Evolutionary conservation across 2,329 filamentous ascomycete genomes (phyloP), one percentile per base, ranked within the genome.

Genomic region (Aulographum hederae): DNA sequence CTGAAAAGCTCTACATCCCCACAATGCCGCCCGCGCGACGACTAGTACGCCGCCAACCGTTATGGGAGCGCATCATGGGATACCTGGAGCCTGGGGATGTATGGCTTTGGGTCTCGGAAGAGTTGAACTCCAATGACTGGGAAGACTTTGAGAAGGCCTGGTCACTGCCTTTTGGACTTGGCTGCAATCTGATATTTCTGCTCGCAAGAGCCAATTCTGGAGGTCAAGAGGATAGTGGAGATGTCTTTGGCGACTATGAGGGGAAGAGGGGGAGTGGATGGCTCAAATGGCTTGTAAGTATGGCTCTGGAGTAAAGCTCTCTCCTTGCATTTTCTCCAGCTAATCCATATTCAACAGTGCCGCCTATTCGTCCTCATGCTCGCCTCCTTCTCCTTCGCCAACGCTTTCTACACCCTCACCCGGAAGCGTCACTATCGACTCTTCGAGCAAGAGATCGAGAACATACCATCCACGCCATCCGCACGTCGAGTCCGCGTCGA

Each of bases 101-200:
- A 46, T 58, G 89, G 33, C 70, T 98, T 13, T 93, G 82, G 78
- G 55, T 92, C 2, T 91, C 81, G 0, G 86, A 95, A 51, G 81
- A 93, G 56, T 67, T 98, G 37, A 85, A 94, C 50, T 82, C 82
- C 18, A 75, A 78, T 47, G 80, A 93, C 44, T 91, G 84, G 73
- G 80, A 94, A 43, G 81, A 86, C 14, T 60, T 69, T 37, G 60
- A 73, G 38, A 76, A 79, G 41, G 58, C 73, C 21, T 77, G 81
- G 51, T 78, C 81, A 17, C 69, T 73, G 4, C 73, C 80, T 32
- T 59, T 92, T 13, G 86, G 84, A 4, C 43, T 93, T 18, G 66
- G 50, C 1, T 61, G 85, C 44, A 95, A 95, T 53, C 56, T 92
- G 26, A 42, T 76, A 19, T 86, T 93, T 48, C 61, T 94, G 33